Evolutionary conservation across 2,329 filamentous ascomycete species (phyloP).

Genomic region (Chaetomium globosum): DNA sequence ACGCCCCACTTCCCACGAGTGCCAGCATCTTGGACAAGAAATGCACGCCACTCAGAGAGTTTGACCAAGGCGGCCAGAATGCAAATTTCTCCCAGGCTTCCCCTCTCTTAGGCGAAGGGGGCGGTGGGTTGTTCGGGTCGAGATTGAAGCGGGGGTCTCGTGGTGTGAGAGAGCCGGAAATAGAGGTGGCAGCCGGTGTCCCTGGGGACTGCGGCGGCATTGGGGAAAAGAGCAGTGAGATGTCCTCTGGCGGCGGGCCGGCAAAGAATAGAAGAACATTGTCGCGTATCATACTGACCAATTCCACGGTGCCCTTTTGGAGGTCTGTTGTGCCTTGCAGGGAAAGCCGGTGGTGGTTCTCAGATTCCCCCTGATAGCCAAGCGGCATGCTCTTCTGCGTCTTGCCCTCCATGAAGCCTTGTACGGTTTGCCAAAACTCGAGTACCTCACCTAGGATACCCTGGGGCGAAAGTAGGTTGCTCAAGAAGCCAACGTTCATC

Average conservation of each 20-base stretch:
- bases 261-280: conserved; percentile 80
- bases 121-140: conserved; percentile 74
- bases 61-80: conserved; percentile 94
- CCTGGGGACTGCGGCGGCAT: conserved; percentile 69
- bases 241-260: conserved; percentile 85
- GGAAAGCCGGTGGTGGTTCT: conserved; percentile 77
- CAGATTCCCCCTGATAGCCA: conserved; percentile 80
- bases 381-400: conserved; percentile 77
- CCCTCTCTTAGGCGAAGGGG: conserved; percentile 74
- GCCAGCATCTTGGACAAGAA: conserved; percentile 82
- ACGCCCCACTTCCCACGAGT: conserved; percentile 82
- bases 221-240: conserved; percentile 84
- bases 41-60: conserved; percentile 87
- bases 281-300: conserved; percentile 82
- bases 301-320: conserved; percentile 74
- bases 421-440: conserved; percentile 90
- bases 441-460: conserved; percentile 87
- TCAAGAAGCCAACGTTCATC: conserved; percentile 75
- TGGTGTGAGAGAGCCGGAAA: conserved; percentile 52
- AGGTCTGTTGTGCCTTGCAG: conserved; percentile 70
- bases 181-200: conserved; percentile 61
- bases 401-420: conserved; percentile 85
- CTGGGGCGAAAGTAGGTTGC: conserved; percentile 71
- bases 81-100: conserved; percentile 92
- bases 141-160: conserved; percentile 78